These are phyloP conservation scores for Omphalea diandra DNA, from an alignment of 441 rosid species.

Conservation along the genomic window DNA sequence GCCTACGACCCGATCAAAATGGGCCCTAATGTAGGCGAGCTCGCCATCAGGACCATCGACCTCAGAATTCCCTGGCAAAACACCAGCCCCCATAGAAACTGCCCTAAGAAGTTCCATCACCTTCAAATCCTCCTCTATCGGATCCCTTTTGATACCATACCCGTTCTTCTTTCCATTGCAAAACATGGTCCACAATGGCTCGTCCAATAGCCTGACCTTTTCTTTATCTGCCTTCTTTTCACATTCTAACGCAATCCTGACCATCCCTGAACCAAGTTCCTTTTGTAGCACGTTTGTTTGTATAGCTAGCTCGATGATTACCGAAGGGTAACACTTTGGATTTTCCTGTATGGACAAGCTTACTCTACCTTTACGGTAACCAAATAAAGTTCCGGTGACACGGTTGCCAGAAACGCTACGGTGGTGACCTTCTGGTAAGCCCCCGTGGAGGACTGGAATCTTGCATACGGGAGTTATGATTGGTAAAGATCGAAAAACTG, in stretches of 20 bases:
- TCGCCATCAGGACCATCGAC: slow-evolving; percentile 62
- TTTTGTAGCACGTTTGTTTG: slow-evolving; percentile 44
- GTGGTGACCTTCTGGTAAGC: slow-evolving; percentile 41
- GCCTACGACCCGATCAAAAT: too few species aligned
- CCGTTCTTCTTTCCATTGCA: slow-evolving; percentile 80
- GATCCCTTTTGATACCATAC: slow-evolving; percentile 60
- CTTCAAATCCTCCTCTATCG: slow-evolving; percentile 59
- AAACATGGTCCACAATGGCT: slow-evolving; percentile 79
- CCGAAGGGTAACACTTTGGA: slow-evolving; percentile 44
- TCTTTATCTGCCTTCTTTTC: slow-evolving; percentile 64
- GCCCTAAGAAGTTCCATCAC: slow-evolving; percentile 72
- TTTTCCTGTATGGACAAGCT: slow-evolving; percentile 56
- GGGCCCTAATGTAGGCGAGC: slow-evolving; percentile 71
- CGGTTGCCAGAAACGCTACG: slow-evolving; percentile 26
- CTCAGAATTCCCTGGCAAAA: slow-evolving; percentile 57
- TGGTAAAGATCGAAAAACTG: slow-evolving; percentile 74
- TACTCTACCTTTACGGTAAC: slow-evolving; percentile 51
- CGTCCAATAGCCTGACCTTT: slow-evolving; percentile 50
- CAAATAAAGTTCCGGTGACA: slow-evolving; percentile 60
- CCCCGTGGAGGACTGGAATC: slow-evolving; percentile 42
- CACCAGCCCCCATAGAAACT: slow-evolving; percentile 85
- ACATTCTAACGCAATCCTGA: slow-evolving; percentile 76
- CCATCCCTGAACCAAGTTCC: slow-evolving; percentile 63
- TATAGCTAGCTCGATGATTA: slow-evolving; percentile 45
- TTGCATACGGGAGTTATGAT: too few species aligned